Evolutionary conservation across 2,329 filamentous ascomycete genomes (phyloP), one percentile per base, ranked within the genome.

Genomic region (Penicillium carneum): DNA sequence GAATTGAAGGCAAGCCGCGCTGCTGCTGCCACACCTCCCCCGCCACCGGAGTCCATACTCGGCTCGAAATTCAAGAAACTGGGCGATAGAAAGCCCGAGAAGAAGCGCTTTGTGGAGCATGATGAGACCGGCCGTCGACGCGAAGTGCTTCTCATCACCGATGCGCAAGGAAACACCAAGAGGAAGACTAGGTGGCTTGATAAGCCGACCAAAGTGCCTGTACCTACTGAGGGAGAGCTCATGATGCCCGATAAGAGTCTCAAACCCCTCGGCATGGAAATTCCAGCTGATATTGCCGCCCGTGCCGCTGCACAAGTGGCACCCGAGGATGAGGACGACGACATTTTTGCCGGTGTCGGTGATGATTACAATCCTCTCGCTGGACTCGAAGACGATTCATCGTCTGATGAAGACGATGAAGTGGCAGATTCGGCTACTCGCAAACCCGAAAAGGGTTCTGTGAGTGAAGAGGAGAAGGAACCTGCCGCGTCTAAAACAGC

Each of bases 311-410:
- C 72, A 23, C 31, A 68, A 48, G 63, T 66, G 43, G 60, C 71
- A 18, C 64, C 71, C 20, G 73, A 79, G 46, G 79, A 83, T 2
- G 82, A 84, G 6, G 84, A 87, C 42, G 84, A 84, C 31, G 86
- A 88, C 70, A 89, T 89, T 50, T 89, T 89, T 66, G 84, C 80
- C 41, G 86, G 84, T 1, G 85, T 84, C 2, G 86, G 86, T 1
- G 81, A 80, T 5, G 84, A 84, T 48, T 89, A 88, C 71, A 82
- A 89, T 64, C 87, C 87, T 1, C 80, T 89, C 41, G 85, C 80
- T 8, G 82, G 80, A 33, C 67, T 84, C 3, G 80, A 78, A 8
- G 81, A 83, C n/a, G 82, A 82, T 29, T 76, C 76, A 46, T 80
- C 79, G 3, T 74, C 74, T 1, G 76, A 77, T 18, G 79, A 80